These are phyloP conservation scores for Chytriomyces hyalinus DNA, from an alignment of 192 early-diverging fungal genomes.

Conservation along the genomic window DNA sequence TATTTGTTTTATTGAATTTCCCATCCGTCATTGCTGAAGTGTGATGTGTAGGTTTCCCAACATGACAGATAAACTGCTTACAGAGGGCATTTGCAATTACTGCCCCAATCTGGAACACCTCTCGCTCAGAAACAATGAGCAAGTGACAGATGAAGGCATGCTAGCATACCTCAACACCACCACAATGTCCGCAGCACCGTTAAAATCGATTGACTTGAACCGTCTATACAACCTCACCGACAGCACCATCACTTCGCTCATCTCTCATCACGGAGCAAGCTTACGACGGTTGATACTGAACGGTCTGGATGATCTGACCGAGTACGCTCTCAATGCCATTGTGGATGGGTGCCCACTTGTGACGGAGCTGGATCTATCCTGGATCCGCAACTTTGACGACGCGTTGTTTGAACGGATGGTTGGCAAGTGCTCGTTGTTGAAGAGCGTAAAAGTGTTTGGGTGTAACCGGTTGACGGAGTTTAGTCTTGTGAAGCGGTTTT, in stretches of 20 bases:
- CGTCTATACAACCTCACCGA: constrained; percentile 74
- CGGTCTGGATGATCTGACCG: constrained; percentile 72
- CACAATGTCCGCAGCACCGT: constrained; percentile 34
- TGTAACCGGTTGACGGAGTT: constrained; percentile 67
- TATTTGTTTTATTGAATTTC: constrained; percentile 24
- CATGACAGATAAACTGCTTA: constrained; percentile 59
- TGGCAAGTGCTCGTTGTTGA: constrained; percentile 51
- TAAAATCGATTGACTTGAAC: constrained; percentile 53
- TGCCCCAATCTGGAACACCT: constrained; percentile 69
- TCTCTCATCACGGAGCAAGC: constrained; percentile 63
- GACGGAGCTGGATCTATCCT: constrained; percentile 70
- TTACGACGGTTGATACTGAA: constrained; percentile 69
- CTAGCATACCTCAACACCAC: constrained; percentile 50
- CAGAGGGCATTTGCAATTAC: constrained; percentile 58
- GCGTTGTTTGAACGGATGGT: constrained; percentile 67
- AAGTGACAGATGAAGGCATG: constrained; percentile 65
- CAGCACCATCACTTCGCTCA: constrained; percentile 57
- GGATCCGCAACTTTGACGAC: constrained; percentile 79
- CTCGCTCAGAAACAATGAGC: constrained; percentile 64
- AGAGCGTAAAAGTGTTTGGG: constrained; percentile 72
- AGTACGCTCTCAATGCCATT: constrained; percentile 57
- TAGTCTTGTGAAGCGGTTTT: constrained; percentile 25
- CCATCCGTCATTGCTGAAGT: not conserved
- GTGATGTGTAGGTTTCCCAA: constrained; percentile 36
- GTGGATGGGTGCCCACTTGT: constrained; percentile 44